Evolutionary conservation across 306 rosid genomes (phyloP).

Genomic region (Prunus mongolica): DNA sequence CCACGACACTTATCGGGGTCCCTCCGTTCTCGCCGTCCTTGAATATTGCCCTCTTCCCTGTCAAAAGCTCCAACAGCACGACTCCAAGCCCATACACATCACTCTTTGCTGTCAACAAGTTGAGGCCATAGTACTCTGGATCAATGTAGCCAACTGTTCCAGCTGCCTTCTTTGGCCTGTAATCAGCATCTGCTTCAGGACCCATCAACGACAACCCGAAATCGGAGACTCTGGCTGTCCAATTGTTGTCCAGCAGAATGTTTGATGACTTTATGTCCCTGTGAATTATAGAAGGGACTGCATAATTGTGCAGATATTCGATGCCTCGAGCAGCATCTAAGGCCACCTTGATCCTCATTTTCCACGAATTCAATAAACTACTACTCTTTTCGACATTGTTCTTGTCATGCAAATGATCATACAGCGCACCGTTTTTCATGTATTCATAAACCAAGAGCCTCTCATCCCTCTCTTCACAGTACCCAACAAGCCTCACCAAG

Average conservation of each 20-base stretch:
- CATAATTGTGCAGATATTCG: slow-evolving; percentile 86
- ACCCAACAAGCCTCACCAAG: slow-evolving; percentile 83
- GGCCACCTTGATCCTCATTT: slow-evolving; percentile 79
- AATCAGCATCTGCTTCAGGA: slow-evolving; percentile 50
- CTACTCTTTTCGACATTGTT: slow-evolving; percentile 54
- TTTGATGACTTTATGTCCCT: slow-evolving; percentile 89
- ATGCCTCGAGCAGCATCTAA: slow-evolving; percentile 89
- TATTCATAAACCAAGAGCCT: slow-evolving; percentile 80
- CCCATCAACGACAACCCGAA: slow-evolving; percentile 82
- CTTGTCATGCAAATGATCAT: slow-evolving; percentile 69
- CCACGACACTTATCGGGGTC: slow-evolving; percentile 60
- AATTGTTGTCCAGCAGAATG: slow-evolving; percentile 62
- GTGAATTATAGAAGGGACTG: slow-evolving; percentile 92
- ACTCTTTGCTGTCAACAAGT: slow-evolving; percentile 79
- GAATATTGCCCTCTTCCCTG: slow-evolving; percentile 90
- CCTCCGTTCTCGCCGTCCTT: slow-evolving; percentile 53
- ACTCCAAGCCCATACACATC: slow-evolving; percentile 93
- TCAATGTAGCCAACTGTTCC: slow-evolving; percentile 93
- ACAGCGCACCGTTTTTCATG: slow-evolving; percentile 87
- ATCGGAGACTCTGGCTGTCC: slow-evolving; percentile 89
- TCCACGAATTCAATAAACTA: slow-evolving; percentile 70
- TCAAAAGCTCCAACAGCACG: slow-evolving; percentile 77
- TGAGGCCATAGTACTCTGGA: slow-evolving; percentile 92
- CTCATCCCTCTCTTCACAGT: slow-evolving; percentile 79
- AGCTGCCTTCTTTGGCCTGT: slow-evolving; percentile 57